phyloP scores from a whole-genome alignment of 176 grass and related monocot species.

The Carex littledalei region DNA sequence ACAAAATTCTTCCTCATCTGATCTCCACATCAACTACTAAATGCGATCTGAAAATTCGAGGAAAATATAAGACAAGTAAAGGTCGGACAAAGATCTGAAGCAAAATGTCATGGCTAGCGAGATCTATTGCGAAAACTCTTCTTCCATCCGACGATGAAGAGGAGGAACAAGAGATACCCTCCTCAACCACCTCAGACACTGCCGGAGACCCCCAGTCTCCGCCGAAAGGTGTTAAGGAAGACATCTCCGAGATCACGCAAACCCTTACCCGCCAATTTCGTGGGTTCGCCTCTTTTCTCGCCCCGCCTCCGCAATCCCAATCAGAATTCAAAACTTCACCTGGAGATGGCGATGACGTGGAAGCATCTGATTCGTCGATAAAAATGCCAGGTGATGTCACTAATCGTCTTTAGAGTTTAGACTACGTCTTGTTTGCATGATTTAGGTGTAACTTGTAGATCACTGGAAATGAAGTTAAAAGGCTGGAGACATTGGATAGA shows the following conservation, averaged over 20 bases:
- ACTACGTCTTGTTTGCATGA: background rate
- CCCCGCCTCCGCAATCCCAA: slow-evolving; percentile 13
- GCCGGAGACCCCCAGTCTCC: slow-evolving; percentile 24
- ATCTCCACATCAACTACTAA: background rate
- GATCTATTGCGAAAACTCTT: slow-evolving; percentile 62
- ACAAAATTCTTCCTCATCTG: background rate
- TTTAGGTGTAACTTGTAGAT: slow-evolving; percentile 3
- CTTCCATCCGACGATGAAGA: slow-evolving; percentile 31
- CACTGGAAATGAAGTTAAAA: background rate
- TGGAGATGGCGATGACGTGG: background rate
- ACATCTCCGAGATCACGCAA: slow-evolving; percentile 75
- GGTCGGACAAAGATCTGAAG: background rate
- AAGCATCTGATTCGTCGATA: background rate
- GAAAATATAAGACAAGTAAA: background rate
- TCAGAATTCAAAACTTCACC: background rate
- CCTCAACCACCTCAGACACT: background rate
- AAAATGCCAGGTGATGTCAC: slow-evolving; percentile 1
- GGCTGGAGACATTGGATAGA: background rate
- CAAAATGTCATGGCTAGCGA: slow-evolving; percentile 82
- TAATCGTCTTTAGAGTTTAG: background rate
- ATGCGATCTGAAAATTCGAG: background rate
- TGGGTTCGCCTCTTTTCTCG: slow-evolving; percentile 70
- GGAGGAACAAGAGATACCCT: slow-evolving; percentile 6
- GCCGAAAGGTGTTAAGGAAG: slow-evolving; percentile 68
- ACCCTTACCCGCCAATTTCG: slow-evolving; percentile 62